phyloP scores from a whole-genome alignment of 441 rosid genomes.

The Erodium chrysanthum region DNA sequence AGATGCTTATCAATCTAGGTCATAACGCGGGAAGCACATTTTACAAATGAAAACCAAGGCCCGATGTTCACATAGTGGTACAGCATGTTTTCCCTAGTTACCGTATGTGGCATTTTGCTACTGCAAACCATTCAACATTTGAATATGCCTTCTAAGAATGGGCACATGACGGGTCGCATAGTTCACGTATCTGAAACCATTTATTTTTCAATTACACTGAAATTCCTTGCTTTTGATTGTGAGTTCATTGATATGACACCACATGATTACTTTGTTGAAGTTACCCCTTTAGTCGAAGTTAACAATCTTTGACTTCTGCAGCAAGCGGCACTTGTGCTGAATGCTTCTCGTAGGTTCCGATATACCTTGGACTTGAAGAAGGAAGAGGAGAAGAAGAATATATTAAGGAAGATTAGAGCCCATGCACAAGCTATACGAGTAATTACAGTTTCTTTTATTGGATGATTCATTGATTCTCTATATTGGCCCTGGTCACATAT shows the following conservation, averaged over 20 bases:
- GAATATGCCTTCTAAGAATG: too few relatives aligned
- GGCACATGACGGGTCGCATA: too few relatives aligned
- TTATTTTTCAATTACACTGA: too few relatives aligned
- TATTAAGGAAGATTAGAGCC: constrained; percentile 67
- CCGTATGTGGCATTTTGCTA: too few relatives aligned
- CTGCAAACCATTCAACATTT: too few relatives aligned
- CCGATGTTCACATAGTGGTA: too few relatives aligned
- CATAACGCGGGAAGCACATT: too few relatives aligned
- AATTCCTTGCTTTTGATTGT: not conserved
- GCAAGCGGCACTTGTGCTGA: constrained; percentile 97
- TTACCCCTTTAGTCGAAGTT: not conserved
- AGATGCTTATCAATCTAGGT: too few relatives aligned
- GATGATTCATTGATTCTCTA: not conserved
- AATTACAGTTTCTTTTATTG: constrained; percentile 8
- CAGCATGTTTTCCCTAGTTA: too few relatives aligned
- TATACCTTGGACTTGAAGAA: constrained; percentile 87
- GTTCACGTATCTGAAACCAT: too few relatives aligned
- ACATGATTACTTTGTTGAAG: not conserved
- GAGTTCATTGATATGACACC: not conserved
- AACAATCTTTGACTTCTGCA: constrained; percentile 23
- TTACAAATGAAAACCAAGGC: too few relatives aligned
- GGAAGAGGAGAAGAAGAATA: constrained; percentile 60
- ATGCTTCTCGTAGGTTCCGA: constrained; percentile 89
- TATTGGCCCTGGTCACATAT: not conserved
- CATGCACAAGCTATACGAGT: constrained; percentile 82